Evolutionary conservation across 2,329 filamentous ascomycete genomes (phyloP).

Genomic region (Zalaria obscura): DNA sequence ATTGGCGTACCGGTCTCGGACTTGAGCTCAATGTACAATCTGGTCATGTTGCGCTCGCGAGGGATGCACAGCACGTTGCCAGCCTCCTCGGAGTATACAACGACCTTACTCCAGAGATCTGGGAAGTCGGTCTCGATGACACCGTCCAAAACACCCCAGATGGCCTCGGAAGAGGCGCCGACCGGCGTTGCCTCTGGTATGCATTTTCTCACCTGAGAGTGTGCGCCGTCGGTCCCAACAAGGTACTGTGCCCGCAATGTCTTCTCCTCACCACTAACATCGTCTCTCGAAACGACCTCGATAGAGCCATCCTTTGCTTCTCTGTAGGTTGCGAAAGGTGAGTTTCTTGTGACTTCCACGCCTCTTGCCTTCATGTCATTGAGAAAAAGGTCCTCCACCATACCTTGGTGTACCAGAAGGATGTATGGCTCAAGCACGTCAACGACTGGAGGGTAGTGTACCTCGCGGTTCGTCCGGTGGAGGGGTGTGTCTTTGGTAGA

Average conservation of each 20-base stretch:
- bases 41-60: conserved; percentile 57
- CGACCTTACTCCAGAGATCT: conserved; percentile 61
- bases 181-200: conserved; percentile 38
- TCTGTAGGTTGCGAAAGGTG: conserved; percentile 41
- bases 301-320: conserved; percentile 22
- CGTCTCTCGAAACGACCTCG: conserved; percentile 26
- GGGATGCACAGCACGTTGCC: conserved; percentile 64
- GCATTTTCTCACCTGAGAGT: conserved; percentile 53
- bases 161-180: conserved; percentile 38
- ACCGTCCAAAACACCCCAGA: conserved; percentile 62
- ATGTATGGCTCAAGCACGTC: conserved; percentile 41
- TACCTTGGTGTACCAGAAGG: conserved; percentile 53
- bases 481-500: conserved; percentile 27
- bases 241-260: conserved; percentile 47
- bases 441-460: conserved; percentile 48
- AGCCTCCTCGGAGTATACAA: conserved; percentile 51
- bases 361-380: conserved; percentile 53
- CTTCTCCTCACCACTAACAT: conserved; percentile 20
- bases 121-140: conserved; percentile 59
- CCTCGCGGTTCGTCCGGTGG: conserved; percentile 47
- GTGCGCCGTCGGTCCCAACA: conserved; percentile 59
- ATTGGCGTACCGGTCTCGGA: conserved; percentile 18
- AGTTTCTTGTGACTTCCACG: conserved; percentile 48
- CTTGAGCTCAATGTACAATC: conserved; percentile 38
- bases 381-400: conserved; percentile 58